Conservation (phyloP, 768 basidiomycete genomes). For the Lentinula sp. region DNA sequence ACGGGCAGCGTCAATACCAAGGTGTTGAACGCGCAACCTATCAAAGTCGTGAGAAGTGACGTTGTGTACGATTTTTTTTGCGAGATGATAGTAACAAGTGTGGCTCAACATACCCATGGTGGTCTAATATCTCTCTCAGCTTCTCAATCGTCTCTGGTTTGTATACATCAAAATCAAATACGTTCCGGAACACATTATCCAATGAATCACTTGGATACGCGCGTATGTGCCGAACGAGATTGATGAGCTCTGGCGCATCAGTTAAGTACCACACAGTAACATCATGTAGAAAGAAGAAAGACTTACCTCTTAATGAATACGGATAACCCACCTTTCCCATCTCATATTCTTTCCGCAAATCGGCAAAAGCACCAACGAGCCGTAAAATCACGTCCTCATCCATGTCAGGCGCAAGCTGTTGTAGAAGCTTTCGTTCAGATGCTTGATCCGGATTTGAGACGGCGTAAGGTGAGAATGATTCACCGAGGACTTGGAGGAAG, state of each 20-base stretch:
- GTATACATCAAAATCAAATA: slow-evolving; percentile 69
- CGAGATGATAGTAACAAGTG: not conserved
- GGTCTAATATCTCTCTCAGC: slow-evolving; percentile 49
- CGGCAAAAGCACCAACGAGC: slow-evolving; percentile 61
- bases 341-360: slow-evolving; percentile 54
- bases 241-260: slow-evolving; percentile 48
- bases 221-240: slow-evolving; percentile 57
- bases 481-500: slow-evolving; percentile 66
- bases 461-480: slow-evolving; percentile 62
- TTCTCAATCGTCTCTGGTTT: slow-evolving; percentile 60
- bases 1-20: slow-evolving; percentile 55
- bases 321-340: slow-evolving; percentile 55
- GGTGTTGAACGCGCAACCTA: slow-evolving; percentile 45
- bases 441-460: slow-evolving; percentile 62
- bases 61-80: not conserved
- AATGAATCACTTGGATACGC: slow-evolving; percentile 53
- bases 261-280: not conserved
- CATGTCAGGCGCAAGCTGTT: slow-evolving; percentile 58
- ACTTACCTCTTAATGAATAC: slow-evolving; percentile 59
- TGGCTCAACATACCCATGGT: slow-evolving; percentile 43
- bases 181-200: slow-evolving; percentile 54
- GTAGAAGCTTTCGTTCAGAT: slow-evolving; percentile 55
- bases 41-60: not conserved
- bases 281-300: not conserved
- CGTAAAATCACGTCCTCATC: slow-evolving; percentile 45